These are phyloP conservation scores for Bertia moriformis DNA, from an alignment of 2,329 filamentous ascomycete genomes.

Conservation along the genomic window DNA sequence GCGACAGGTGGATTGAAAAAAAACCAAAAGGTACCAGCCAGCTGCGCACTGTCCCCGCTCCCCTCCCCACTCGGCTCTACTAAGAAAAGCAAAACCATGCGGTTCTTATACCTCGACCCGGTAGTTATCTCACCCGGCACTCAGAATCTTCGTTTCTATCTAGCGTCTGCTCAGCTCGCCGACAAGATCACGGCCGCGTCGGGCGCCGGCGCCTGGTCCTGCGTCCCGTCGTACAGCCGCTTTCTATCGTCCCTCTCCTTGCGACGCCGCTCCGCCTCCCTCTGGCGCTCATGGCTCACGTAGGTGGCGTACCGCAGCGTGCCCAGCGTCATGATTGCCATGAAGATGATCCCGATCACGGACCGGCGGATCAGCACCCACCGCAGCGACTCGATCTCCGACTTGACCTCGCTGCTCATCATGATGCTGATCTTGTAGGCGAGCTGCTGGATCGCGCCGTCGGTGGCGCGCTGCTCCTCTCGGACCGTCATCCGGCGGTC, in stretches of 20 bases:
- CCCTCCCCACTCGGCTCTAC: no score
- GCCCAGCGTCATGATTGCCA: constrained; percentile 45
- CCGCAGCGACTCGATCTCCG: constrained; percentile 76
- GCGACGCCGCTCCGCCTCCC: constrained; percentile 25
- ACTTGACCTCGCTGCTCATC: constrained; percentile 79
- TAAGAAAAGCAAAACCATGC: no score
- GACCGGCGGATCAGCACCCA: constrained; percentile 65
- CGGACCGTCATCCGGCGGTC: constrained; percentile 85
- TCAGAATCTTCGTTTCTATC: neutral
- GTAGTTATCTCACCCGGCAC: constrained; percentile 2
- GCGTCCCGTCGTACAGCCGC: constrained; percentile 26
- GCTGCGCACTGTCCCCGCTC: no score
- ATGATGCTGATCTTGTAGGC: constrained; percentile 91
- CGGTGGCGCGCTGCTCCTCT: constrained; percentile 72
- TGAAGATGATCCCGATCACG: constrained; percentile 50
- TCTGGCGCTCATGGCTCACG: constrained; percentile 31
- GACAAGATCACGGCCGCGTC: constrained; percentile 42
- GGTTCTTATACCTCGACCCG: no score
- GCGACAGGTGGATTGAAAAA: no score
- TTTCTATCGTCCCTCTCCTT: constrained; percentile 26
- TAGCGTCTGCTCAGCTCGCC: constrained; percentile 29
- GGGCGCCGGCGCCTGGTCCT: constrained; percentile 27
- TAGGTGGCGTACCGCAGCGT: constrained; percentile 47
- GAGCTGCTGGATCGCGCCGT: constrained; percentile 80
- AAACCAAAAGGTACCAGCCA: no score